Conservation (phyloP, 148 eudicot genomes). For the Chenopodium berlandieri region DNA sequence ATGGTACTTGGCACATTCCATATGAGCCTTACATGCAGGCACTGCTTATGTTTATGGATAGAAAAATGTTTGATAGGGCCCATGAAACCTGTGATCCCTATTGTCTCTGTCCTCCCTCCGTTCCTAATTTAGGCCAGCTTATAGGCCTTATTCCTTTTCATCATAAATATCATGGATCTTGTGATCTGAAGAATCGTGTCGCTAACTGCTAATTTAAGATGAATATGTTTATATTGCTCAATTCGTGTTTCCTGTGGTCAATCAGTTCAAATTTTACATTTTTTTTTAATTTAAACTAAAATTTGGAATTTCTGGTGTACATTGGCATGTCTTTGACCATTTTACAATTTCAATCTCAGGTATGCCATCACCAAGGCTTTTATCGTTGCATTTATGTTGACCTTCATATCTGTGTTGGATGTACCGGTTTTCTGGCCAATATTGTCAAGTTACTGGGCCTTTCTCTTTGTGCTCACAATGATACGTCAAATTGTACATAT, state of each 20-base stretch:
- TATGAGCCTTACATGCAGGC: not conserved
- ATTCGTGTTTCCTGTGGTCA: not conserved
- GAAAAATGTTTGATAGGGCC: not conserved
- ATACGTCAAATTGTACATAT: constrained; percentile 67
- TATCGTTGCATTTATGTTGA: constrained; percentile 55
- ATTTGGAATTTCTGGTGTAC: not conserved
- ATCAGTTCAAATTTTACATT: not conserved
- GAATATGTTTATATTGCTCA: not conserved
- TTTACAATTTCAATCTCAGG: constrained; percentile 32
- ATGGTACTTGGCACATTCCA: not conserved
- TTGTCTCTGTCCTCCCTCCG: not conserved
- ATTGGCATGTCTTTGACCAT: not conserved
- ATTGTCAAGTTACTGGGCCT: constrained; percentile 63
- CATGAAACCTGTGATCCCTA: not conserved
- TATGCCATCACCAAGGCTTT: constrained; percentile 66
- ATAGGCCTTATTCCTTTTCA: not conserved
- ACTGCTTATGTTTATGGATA: not conserved
- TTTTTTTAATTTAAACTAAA: not conserved
- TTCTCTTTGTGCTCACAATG: constrained; percentile 55
- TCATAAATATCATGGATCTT: not conserved
- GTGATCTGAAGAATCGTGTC: not conserved
- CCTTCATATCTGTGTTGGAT: constrained; percentile 63
- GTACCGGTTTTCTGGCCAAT: constrained; percentile 89
- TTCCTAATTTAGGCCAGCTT: not conserved
- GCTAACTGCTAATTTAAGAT: not conserved